Evolutionary conservation across 768 basidiomycete species (phyloP), one percentile per base, ranked within the genome.

Genomic region (Basidioascus undulatus): DNA sequence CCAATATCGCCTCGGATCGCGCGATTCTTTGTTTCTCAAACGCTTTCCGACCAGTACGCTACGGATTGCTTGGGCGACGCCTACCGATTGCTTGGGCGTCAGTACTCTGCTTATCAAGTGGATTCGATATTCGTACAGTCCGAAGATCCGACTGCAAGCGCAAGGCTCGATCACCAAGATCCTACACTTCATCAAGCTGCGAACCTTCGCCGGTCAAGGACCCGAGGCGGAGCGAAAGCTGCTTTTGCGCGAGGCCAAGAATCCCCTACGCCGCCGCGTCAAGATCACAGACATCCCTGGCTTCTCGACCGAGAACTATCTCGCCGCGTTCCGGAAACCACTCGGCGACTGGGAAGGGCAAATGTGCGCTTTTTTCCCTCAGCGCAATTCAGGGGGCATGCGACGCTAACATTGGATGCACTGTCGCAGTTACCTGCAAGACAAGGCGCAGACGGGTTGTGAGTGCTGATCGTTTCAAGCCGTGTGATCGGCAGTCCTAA

Each of bases 131-230:
- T n/a, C n/a, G n/a, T n/a, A n/a, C n/a, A n/a, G n/a, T n/a, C n/a
- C n/a, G n/a, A n/a, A n/a, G n/a, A n/a, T n/a, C n/a, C n/a, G n/a
- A n/a, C n/a, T n/a, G n/a, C n/a, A n/a, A n/a, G n/a, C n/a, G n/a
- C n/a, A n/a, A n/a, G n/a, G n/a, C n/a, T n/a, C n/a, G n/a, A n/a
- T n/a, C n/a, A 76, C 80, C 65, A 83, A 83, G 55, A 65, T 69
- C 23, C 62, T 75, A 6, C 70, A 76, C 40, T 71, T 72, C 54
- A 64, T 86, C 59, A 86, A 84, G 58, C 51, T 87, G n/a, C 68
- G 81, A 33, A 76, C 81, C 1, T 68, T 71, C 37, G 71, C 71
- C 44, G 41, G 45, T 44, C 57, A 53, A 1, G 61, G 62, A 11
- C 63, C 69, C 25, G 59, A 62, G 28, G 72, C n/a, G n/a, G n/a